These are phyloP conservation scores for Davidsoniella eucalypti DNA, from an alignment of 2,329 filamentous ascomycete genomes.

Conservation along the genomic window DNA sequence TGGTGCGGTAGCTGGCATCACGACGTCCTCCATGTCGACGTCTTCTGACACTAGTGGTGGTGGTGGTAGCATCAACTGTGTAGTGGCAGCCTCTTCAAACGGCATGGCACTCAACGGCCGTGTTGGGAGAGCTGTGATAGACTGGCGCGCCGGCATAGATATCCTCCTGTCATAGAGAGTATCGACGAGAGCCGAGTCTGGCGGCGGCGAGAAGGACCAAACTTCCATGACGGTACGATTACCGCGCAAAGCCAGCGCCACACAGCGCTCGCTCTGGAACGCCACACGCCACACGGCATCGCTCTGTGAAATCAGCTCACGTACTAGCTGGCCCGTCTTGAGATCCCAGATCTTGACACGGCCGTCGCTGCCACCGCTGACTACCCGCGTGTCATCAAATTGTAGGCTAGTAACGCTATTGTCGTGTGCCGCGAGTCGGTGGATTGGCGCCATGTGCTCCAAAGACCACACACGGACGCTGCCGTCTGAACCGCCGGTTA, in stretches of 20 bases:
- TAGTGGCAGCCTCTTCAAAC: slow-evolving; percentile 25
- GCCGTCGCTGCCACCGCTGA: slow-evolving; percentile 93
- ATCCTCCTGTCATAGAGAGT: slow-evolving; percentile 35
- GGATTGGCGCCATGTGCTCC: slow-evolving; percentile 77
- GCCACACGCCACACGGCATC: slow-evolving; percentile 96
- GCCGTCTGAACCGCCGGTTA: slow-evolving; percentile 90
- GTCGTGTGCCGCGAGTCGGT: slow-evolving; percentile 87
- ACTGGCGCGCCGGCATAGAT: slow-evolving; percentile 30
- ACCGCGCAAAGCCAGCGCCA: slow-evolving; percentile 76
- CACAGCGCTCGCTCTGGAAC: slow-evolving; percentile 96
- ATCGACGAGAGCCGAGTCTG: slow-evolving; percentile 36
- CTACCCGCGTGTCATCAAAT: slow-evolving; percentile 88
- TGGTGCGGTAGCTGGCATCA: slow-evolving; percentile 36
- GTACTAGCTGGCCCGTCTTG: slow-evolving; percentile 74
- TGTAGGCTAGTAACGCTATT: slow-evolving; percentile 97
- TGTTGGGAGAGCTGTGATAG: slow-evolving; percentile 27
- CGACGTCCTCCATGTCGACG: slow-evolving; percentile 38
- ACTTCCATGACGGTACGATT: slow-evolving; percentile 96
- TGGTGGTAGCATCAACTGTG: slow-evolving; percentile 13
- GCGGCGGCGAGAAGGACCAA: slow-evolving; percentile 76
- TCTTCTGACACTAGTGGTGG: slow-evolving; percentile 27
- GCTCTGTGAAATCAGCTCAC: slow-evolving; percentile 78
- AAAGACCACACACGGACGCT: slow-evolving; percentile 94
- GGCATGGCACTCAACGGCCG: slow-evolving; percentile 36
- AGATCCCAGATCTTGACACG: slow-evolving; percentile 97